phyloP scores from a whole-genome alignment of 1,284 basidiomycete genomes.

The Ceratobasidium sp. region DNA sequence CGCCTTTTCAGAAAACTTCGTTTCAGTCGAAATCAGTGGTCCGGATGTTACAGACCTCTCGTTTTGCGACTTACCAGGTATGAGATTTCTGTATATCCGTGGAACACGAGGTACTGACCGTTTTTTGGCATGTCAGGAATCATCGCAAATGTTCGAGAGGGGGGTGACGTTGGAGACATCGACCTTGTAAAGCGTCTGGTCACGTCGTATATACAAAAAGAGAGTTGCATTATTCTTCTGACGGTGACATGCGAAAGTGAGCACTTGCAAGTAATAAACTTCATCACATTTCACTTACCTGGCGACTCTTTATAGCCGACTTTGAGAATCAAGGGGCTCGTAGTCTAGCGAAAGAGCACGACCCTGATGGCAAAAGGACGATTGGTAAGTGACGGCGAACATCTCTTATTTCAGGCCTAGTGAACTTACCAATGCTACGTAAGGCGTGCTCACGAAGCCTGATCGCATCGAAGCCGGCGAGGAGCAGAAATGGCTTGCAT shows the following conservation, averaged over 20 bases:
- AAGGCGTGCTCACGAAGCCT: conserved; percentile 46
- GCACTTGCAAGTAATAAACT: too few relatives aligned
- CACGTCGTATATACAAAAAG: conserved; percentile 42
- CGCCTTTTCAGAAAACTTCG: conserved; percentile 45
- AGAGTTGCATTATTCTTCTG: conserved; percentile 45
- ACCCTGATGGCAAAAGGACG: conserved; percentile 44
- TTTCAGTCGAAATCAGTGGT: conserved; percentile 45
- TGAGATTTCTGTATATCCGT: not conserved
- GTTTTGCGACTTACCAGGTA: conserved; percentile 46
- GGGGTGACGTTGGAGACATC: conserved; percentile 40
- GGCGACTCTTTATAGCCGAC: conserved; percentile 39
- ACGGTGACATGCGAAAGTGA: conserved; percentile 43
- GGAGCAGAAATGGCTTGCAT: conserved; percentile 42
- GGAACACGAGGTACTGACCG: not conserved
- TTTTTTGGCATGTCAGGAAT: conserved; percentile 40
- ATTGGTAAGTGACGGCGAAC: conserved; percentile 42
- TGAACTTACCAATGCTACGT: not conserved
- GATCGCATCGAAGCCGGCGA: conserved; percentile 44
- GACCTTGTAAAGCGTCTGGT: conserved; percentile 43
- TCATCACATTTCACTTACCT: not conserved
- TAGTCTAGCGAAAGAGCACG: conserved; percentile 42
- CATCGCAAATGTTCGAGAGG: conserved; percentile 43
- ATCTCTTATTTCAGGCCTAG: not conserved
- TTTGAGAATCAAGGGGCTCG: conserved; percentile 42
- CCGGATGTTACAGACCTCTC: conserved; percentile 45